Evolutionary conservation across 441 rosid genomes (phyloP).

Genomic region (Euphorbia neoarborescens): DNA sequence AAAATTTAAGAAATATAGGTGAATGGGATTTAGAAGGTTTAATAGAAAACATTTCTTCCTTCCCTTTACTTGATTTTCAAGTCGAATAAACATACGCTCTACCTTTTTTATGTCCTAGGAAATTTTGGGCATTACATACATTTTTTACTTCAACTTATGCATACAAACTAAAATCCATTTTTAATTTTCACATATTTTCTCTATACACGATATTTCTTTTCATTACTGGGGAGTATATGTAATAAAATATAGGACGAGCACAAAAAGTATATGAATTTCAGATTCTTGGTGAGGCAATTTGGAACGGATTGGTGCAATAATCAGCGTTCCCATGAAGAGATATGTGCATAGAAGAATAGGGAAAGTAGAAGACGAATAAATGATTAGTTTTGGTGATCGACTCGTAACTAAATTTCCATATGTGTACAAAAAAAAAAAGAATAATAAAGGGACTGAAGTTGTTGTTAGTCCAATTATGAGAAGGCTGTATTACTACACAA

Average conservation of each 20-base stretch:
- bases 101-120: constrained; percentile 20
- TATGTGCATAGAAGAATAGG: constrained; percentile 31
- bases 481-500: neutral
- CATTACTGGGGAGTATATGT: neutral
- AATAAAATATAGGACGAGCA: constrained; percentile 21
- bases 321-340: constrained; percentile 22
- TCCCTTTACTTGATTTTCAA: constrained; percentile 59
- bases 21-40: constrained; percentile 77
- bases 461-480: neutral
- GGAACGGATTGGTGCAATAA: constrained; percentile 25
- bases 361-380: constrained; percentile 27
- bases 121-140: constrained; percentile 20
- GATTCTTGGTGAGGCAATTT: constrained; percentile 7
- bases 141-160: neutral
- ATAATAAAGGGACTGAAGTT: neutral
- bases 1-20: constrained; percentile 36
- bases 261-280: no score
- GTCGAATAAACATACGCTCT: constrained; percentile 37
- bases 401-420: constrained; percentile 1
- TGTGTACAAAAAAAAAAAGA: constrained; percentile 10
- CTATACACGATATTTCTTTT: constrained; percentile 4
- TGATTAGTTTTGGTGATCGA: constrained; percentile 27
- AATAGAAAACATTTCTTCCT: constrained; percentile 55
- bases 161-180: neutral
- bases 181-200: neutral